Conservation (phyloP, 129 eudicot genomes). For the Rutidosis leptorrhynchoides region DNA sequence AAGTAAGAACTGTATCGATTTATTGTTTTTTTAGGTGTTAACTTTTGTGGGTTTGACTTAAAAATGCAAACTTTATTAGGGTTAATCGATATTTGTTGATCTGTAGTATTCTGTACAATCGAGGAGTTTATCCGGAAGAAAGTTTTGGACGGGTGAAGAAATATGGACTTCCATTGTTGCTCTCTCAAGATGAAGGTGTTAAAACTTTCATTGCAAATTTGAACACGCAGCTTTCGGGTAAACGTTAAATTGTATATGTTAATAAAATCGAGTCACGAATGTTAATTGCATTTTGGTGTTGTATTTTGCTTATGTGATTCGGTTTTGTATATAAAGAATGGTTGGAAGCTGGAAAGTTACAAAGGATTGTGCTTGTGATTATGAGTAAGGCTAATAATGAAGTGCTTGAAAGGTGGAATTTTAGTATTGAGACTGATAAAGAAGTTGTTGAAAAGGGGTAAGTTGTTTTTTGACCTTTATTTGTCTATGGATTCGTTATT, state of each 20-base stretch:
- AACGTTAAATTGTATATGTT: neutral
- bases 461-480: too few relatives aligned
- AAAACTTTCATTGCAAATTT: conserved; percentile 77
- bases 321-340: conserved; percentile 49
- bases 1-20: conserved; percentile 42
- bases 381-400: conserved; percentile 85
- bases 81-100: neutral
- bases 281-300: neutral
- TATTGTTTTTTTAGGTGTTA: neutral
- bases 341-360: conserved; percentile 92
- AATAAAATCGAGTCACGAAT: neutral
- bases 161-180: conserved; percentile 91
- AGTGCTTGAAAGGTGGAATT: conserved; percentile 96
- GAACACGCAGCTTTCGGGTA: conserved; percentile 86
- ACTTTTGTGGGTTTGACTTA: conserved; percentile 11
- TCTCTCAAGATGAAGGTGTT: conserved; percentile 91
- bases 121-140: conserved; percentile 89
- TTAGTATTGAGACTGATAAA: conserved; percentile 76
- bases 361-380: conserved; percentile 85
- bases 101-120: conserved; percentile 80
- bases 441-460: conserved; percentile 95
- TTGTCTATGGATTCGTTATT: neutral
- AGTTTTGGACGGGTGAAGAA: conserved; percentile 89
- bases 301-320: neutral
- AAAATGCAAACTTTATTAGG: neutral